phyloP scores from a whole-genome alignment of 176 grass and related monocot species.

The Hordeum marinum region DNA sequence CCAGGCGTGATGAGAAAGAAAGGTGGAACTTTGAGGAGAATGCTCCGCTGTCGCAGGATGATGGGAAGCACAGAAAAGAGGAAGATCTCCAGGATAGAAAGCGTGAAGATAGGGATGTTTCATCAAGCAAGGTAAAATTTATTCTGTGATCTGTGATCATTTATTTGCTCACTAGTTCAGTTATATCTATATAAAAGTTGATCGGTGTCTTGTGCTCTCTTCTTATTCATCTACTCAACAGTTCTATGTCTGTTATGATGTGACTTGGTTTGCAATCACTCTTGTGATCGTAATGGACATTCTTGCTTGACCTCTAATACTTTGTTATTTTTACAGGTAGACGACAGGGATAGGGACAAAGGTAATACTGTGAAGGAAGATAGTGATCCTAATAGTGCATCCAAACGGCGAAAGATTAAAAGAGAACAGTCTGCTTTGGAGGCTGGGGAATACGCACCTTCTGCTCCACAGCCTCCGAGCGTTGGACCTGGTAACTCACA shows the following conservation, averaged over 20 bases:
- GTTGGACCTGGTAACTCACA: conserved; percentile 41
- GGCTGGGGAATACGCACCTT: conserved; percentile 68
- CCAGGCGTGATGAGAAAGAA: conserved; percentile 92
- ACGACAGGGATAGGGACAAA: conserved; percentile 91
- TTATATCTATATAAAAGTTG: conserved; percentile 3
- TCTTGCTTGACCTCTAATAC: conserved; percentile 2
- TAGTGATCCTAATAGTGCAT: conserved; percentile 50
- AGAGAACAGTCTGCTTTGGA: conserved; percentile 72
- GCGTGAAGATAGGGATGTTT: conserved; percentile 74
- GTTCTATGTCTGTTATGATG: background rate
- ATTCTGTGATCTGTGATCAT: background rate
- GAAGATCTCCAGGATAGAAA: conserved; percentile 84
- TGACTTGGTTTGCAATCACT: background rate
- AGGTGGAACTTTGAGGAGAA: conserved; percentile 68
- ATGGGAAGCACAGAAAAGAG: conserved; percentile 81
- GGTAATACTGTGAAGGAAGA: conserved; percentile 64
- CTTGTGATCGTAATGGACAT: conserved; percentile 6
- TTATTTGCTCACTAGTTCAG: background rate
- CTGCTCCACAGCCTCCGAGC: conserved; percentile 43
- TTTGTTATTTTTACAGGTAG: conserved; percentile 50
- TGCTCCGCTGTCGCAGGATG: conserved; percentile 47
- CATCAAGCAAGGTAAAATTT: conserved; percentile 71
- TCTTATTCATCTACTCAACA: background rate
- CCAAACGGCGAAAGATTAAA: conserved; percentile 82
- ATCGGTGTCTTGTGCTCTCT: background rate